Conservation (phyloP, 768 basidiomycete genomes). For the Suillus clintonianus region DNA sequence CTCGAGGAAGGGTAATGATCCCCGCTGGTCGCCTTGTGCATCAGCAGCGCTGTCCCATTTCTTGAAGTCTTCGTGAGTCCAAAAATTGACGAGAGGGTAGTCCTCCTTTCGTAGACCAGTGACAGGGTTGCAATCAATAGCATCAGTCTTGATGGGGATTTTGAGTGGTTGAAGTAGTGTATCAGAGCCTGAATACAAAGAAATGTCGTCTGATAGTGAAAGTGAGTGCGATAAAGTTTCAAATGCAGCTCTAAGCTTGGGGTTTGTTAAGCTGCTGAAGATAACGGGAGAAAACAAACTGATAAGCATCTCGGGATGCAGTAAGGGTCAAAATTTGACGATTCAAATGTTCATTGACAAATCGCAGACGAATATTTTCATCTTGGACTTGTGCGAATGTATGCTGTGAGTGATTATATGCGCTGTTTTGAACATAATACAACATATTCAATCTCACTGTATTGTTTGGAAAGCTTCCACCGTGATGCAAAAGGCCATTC, state of each 20-base stretch:
- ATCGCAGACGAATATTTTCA: too few species aligned
- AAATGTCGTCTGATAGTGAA: too few species aligned
- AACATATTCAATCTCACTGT: not conserved
- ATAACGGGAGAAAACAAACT: too few species aligned
- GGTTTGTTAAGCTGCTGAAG: too few species aligned
- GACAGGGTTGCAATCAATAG: not conserved
- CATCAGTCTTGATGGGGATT: not conserved
- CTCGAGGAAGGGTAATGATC: not conserved
- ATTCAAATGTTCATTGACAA: too few species aligned
- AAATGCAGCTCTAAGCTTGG: too few species aligned
- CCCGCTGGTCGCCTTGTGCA: not conserved
- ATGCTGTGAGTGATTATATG: not conserved
- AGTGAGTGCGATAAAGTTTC: too few species aligned
- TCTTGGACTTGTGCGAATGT: too few species aligned
- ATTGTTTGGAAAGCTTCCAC: not conserved
- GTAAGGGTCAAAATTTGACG: too few species aligned
- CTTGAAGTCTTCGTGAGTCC: not conserved
- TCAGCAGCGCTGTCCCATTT: not conserved
- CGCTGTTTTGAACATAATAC: not conserved
- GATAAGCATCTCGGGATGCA: too few species aligned
- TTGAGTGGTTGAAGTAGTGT: too few species aligned
- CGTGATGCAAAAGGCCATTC: not conserved
- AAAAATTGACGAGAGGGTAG: not conserved
- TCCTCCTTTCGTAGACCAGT: not conserved
- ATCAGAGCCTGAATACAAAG: too few species aligned